These are phyloP conservation scores for Exophiala alcalophila DNA, from an alignment of 2,329 filamentous ascomycete genomes.

Conservation along the genomic window DNA sequence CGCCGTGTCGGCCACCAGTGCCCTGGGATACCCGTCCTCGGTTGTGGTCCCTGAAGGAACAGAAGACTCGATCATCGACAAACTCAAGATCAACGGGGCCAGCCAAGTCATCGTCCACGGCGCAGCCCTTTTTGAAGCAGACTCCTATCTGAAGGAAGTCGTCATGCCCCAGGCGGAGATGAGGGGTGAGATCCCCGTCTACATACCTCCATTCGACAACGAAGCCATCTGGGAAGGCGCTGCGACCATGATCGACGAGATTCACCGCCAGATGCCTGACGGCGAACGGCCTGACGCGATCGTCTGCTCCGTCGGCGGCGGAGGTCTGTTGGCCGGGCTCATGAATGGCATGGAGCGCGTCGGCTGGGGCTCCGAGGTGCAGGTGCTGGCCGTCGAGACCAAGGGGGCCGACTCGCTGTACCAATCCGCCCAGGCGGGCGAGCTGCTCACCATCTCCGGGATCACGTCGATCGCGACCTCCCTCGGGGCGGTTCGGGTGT, in stretches of 20 bases:
- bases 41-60: conserved; percentile 69
- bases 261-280: conserved; percentile 41
- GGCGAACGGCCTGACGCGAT: conserved; percentile 60
- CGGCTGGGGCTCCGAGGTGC: conserved; percentile 32
- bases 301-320: conserved; percentile 75
- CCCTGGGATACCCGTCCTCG: conserved; percentile 64
- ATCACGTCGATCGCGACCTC: conserved; percentile 75
- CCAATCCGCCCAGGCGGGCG: conserved; percentile 53
- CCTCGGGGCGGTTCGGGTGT: conserved; percentile 67
- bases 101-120: conserved; percentile 65
- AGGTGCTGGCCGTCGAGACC: conserved; percentile 73
- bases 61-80: conserved; percentile 66
- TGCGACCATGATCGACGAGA: conserved; percentile 44
- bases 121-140: conserved; percentile 65
- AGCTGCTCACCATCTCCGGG: conserved; percentile 60
- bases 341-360: conserved; percentile 59
- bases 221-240: conserved; percentile 47
- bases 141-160: conserved; percentile 60
- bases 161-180: conserved; percentile 36
- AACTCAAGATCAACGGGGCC: conserved; percentile 66
- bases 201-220: conserved; percentile 48
- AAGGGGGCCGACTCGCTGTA: conserved; percentile 67
- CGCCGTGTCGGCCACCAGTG: conserved; percentile 67
- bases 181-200: conserved; percentile 42
- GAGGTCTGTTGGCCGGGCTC: conserved; percentile 73